These are phyloP conservation scores for Magnaporthiopsis incrustans DNA, from an alignment of 2,329 filamentous ascomycete genomes.

Conservation along the genomic window DNA sequence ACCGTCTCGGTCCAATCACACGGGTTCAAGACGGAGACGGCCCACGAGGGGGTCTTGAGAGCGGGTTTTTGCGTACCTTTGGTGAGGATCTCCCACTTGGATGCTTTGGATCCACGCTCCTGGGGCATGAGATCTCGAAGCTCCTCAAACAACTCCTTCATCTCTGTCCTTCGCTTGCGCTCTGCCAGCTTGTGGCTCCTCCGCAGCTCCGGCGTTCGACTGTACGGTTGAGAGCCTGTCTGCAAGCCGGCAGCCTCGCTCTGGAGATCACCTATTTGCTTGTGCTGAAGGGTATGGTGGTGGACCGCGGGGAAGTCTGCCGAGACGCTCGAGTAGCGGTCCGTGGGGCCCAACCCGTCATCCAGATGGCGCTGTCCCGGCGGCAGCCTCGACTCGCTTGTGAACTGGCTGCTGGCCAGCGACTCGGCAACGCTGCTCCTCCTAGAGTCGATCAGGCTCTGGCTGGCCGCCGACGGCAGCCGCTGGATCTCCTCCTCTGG, in stretches of 20 bases:
- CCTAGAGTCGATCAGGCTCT: slow-evolving; percentile 54
- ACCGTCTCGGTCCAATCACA: not conserved
- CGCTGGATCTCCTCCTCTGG: slow-evolving; percentile 61
- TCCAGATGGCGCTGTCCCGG: slow-evolving; percentile 65
- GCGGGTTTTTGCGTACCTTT: slow-evolving; percentile 53
- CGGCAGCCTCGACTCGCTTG: slow-evolving; percentile 63
- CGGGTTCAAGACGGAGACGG: not conserved
- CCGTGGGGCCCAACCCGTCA: slow-evolving; percentile 42
- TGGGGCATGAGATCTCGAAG: slow-evolving; percentile 71
- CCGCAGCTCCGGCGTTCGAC: slow-evolving; percentile 70
- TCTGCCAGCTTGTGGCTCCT: slow-evolving; percentile 82
- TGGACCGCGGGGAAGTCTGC: slow-evolving; percentile 54
- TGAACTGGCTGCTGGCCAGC: slow-evolving; percentile 71
- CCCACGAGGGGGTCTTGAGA: not conserved
- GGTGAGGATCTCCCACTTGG: slow-evolving; percentile 82
- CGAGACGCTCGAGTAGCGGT: slow-evolving; percentile 40
- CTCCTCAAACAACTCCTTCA: slow-evolving; percentile 82
- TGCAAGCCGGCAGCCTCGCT: slow-evolving; percentile 46
- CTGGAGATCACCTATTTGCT: slow-evolving; percentile 59
- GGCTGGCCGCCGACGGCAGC: slow-evolving; percentile 35
- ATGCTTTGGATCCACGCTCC: slow-evolving; percentile 74
- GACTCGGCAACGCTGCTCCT: slow-evolving; percentile 72
- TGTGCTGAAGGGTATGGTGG: slow-evolving; percentile 70
- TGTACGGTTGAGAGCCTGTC: slow-evolving; percentile 64
- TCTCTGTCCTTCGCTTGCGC: slow-evolving; percentile 74